Base-by-base conservation (phyloP, 139 green algal genomes). In the Chlorella sp. region DNA sequence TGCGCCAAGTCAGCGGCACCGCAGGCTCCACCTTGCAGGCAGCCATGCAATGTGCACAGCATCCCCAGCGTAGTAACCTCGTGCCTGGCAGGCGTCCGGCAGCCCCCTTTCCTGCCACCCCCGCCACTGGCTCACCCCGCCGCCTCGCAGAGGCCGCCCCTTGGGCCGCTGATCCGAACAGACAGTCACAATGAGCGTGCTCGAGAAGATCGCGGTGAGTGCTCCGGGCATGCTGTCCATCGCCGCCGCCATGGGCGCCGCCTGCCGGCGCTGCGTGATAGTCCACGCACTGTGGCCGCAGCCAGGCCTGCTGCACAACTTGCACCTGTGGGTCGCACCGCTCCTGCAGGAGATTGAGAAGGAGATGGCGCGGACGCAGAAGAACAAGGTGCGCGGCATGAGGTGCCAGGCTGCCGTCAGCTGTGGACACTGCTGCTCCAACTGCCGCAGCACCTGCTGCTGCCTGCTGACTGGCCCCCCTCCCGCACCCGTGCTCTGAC, bases 351-450 rank as follows among this genome's bases (percentile, higher is more conserved):
- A 96, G 14, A 96, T 97, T 85, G 94, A 97, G 81, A 91, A 94
- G 90, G 92, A 96, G 95, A 99, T 99, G 97, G 95, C 95, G 2
- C 94, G 91, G 83, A 99, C 97, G n/a, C 97, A 99, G 89, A 99
- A 99, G 90, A 99, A 99, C 88, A 99, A 99, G 89, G 97, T 60
- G 51, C 2, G 51, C 96, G 40, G 99, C 96, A 22, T 87, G 83
- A 65, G 56, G 56, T 65, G 56, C 56, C 22, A 7, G 46, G 46
- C 46, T 17, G 60, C 26, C 24, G 14, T 34, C 60, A 34, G 17
- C 1, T n/a, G 60, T 24, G 17, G 26, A 17, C 26, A 24, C 22
- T 36, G 26, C 64, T 34, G 16, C 20, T 16, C 34, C 64, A 40
- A 1, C 11, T 24, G 64, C 64, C 32, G 5, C 64, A 19, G n/a